Percentiles rank a stretch among this genome's conserved stretches.
These are phyloP conservation scores for Aspergillus hancockii DNA, from an alignment of 495 filamentous ascomycete genomes.

Conservation along the genomic window DNA sequence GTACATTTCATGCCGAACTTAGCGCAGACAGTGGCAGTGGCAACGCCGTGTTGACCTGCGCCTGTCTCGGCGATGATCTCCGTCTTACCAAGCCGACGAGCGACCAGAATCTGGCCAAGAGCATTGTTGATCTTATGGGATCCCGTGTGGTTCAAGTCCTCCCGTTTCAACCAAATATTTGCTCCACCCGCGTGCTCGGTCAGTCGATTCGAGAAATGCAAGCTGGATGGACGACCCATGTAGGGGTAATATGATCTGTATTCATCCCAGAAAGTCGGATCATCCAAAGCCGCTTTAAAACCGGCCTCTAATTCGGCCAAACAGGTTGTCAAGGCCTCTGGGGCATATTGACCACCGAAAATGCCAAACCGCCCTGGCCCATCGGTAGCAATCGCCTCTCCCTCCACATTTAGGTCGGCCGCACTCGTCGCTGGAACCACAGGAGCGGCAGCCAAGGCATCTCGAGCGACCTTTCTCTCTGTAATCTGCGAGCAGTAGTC, in stretches of 20 bases:
- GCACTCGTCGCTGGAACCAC: slow-evolving; percentile 45
- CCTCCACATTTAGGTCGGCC: slow-evolving; percentile 58
- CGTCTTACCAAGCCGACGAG: slow-evolving; percentile 79
- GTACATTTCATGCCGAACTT: slow-evolving; percentile 96
- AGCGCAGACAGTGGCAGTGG: slow-evolving; percentile 92
- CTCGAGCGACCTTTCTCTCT: too few relatives aligned
- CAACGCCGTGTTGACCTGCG: slow-evolving; percentile 95
- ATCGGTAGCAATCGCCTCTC: slow-evolving; percentile 60
- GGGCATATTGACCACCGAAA: slow-evolving; percentile 97
- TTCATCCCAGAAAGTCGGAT: slow-evolving; percentile 95
- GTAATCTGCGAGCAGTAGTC: slow-evolving; percentile 67
- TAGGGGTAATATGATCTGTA: slow-evolving; percentile 96
- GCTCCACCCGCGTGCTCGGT: slow-evolving; percentile 90
- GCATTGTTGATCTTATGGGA: slow-evolving; percentile 99
- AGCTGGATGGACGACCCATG: slow-evolving; percentile 90
- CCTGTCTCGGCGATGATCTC: slow-evolving; percentile 95
- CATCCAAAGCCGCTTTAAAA: slow-evolving; percentile 83
- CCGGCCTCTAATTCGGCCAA: slow-evolving; percentile 85
- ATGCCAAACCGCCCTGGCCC: slow-evolving; percentile 88
- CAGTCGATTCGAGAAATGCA: slow-evolving; percentile 84
- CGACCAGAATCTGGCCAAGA: slow-evolving; percentile 83
- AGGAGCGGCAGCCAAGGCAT: too few relatives aligned
- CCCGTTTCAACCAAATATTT: slow-evolving; percentile 93
- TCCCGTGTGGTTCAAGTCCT: slow-evolving; percentile 84
- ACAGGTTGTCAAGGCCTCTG: slow-evolving; percentile 97